Conservation (phyloP, 106 monocot genomes). For the Gastrodia elata region DNA sequence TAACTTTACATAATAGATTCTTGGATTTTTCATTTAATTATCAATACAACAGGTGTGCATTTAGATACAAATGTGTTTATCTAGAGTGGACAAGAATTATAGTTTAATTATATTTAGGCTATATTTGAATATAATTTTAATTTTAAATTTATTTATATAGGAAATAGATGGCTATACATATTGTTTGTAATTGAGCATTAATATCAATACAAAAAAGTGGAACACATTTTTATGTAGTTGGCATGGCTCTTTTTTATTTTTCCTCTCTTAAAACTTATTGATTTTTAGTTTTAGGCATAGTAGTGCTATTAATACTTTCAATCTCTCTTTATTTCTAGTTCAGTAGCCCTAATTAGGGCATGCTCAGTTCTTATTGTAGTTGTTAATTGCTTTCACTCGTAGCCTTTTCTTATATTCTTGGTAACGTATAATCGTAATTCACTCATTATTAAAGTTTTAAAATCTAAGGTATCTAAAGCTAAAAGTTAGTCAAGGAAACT, state of each 20-base stretch:
- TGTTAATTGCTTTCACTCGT: neutral
- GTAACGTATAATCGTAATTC: neutral
- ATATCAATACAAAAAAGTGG: neutral
- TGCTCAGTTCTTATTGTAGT: neutral
- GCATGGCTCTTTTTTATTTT: neutral
- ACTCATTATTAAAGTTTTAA: neutral
- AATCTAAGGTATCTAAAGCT: neutral
- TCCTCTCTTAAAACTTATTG: neutral
- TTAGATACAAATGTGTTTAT: neutral
- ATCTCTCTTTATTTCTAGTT: neutral
- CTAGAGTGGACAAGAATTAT: neutral
- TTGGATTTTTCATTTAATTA: neutral
- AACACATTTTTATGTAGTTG: neutral
- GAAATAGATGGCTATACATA: neutral
- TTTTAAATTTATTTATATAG: neutral
- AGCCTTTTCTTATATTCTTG: neutral
- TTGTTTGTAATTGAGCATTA: neutral
- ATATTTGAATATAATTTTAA: neutral
- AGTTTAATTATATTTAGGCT: neutral
- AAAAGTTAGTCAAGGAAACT: neutral
- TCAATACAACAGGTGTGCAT: neutral
- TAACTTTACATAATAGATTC: neutral
- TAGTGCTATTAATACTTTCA: neutral
- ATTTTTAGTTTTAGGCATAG: neutral
- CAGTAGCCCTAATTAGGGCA: neutral